Conservation (phyloP, 495 filamentous ascomycete species). For the Xylaria scruposa region DNA sequence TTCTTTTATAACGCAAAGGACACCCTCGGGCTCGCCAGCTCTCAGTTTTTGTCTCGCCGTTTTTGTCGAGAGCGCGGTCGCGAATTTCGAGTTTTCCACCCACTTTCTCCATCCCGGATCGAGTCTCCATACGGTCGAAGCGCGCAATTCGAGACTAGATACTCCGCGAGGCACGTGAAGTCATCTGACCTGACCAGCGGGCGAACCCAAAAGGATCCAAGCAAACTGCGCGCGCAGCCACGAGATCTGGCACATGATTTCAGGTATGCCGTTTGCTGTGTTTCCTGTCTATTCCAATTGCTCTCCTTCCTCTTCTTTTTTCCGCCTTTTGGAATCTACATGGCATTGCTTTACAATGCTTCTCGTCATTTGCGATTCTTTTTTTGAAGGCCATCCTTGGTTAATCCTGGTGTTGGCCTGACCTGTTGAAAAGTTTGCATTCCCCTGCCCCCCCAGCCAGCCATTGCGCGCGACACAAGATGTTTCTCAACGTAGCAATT, state of each 20-base stretch:
- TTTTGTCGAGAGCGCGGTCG: conserved; percentile 26
- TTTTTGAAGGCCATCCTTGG: background rate
- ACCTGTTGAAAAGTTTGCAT: conserved; percentile 10
- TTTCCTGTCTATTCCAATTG: conserved; percentile 10
- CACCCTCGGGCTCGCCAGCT: conserved; percentile 16
- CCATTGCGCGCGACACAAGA: conserved; percentile 20
- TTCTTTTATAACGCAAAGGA: conserved; percentile 36
- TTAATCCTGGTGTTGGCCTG: background rate
- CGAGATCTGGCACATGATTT: conserved; percentile 46
- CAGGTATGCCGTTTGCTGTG: conserved; percentile 32
- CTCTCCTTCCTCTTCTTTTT: background rate
- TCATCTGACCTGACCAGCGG: conserved; percentile 40
- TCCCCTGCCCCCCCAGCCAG: conserved; percentile 8
- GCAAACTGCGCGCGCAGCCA: conserved; percentile 32
- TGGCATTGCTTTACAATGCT: conserved; percentile 21
- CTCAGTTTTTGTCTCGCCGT: conserved; percentile 10
- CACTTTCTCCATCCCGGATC: conserved; percentile 15
- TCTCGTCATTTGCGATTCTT: background rate
- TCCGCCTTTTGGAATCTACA: conserved; percentile 13
- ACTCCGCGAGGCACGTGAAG: conserved; percentile 45
- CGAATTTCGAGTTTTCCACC: conserved; percentile 25
- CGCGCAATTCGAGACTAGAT: conserved; percentile 41
- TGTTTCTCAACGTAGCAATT: conserved; percentile 19
- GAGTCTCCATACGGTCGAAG: conserved; percentile 29
- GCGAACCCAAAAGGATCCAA: conserved; percentile 38